A percentile compares a stretch with the other conserved stretches of the same genome.
Evolutionary conservation across 768 basidiomycete genomes (phyloP).

Genomic region (Pisolithus albus): DNA sequence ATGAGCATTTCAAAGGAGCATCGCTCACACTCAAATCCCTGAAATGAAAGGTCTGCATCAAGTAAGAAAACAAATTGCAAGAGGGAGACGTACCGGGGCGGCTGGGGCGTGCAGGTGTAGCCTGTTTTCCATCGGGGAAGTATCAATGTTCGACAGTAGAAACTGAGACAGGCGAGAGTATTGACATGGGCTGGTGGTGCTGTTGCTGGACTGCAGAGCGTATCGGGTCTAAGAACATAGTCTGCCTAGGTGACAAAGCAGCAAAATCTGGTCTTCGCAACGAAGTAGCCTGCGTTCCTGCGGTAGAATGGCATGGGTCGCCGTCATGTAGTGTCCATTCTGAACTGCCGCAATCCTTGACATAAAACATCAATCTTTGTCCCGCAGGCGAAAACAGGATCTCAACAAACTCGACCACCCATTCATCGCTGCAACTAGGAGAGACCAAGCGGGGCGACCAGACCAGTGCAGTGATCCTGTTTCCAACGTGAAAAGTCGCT

Average conservation of each 20-base stretch:
- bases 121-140: conserved; percentile 2
- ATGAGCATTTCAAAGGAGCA: neutral
- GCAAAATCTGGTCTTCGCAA: too few species aligned
- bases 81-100: conserved; percentile 7
- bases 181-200: too few species aligned
- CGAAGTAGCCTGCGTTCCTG: too few species aligned
- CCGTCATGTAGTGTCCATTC: too few species aligned
- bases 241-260: too few species aligned
- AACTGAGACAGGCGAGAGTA: neutral
- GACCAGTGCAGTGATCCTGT: conserved; percentile 63
- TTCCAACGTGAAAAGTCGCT: conserved; percentile 70
- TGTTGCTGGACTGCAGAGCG: too few species aligned
- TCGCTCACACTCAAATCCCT: conserved; percentile 6
- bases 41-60: neutral
- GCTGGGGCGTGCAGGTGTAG: neutral
- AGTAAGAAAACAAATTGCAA: neutral
- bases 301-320: too few species aligned
- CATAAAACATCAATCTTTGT: conserved; percentile 6
- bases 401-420: conserved; percentile 63
- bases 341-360: conserved; percentile 60
- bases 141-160: conserved; percentile 4
- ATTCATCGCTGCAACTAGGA: conserved; percentile 54
- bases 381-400: neutral
- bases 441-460: conserved; percentile 71
- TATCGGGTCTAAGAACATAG: too few species aligned